Evolutionary conservation across 2,329 filamentous ascomycete genomes (phyloP).

Genomic region (Penicillium aurantiogriseum): DNA sequence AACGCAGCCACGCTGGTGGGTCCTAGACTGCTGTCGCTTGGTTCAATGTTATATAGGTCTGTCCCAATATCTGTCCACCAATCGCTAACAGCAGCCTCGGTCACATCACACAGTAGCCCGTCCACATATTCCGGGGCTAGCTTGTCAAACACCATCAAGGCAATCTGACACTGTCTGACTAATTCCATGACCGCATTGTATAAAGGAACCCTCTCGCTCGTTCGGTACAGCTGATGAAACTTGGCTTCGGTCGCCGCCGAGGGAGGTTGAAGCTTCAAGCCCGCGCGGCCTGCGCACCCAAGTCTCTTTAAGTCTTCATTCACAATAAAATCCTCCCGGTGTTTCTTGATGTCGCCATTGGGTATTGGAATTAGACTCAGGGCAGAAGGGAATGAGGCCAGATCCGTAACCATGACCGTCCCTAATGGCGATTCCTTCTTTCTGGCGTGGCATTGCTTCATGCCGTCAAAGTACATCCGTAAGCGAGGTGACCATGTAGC

Average conservation of each 20-base stretch:
- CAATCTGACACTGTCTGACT: slow-evolving; percentile 86
- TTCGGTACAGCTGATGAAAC: slow-evolving; percentile 86
- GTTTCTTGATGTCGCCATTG: slow-evolving; percentile 76
- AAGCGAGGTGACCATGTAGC: slow-evolving; percentile 74
- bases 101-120: slow-evolving; percentile 87
- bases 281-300: slow-evolving; percentile 86
- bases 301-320: slow-evolving; percentile 92
- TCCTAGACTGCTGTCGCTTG: slow-evolving; percentile 86
- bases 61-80: slow-evolving; percentile 96
- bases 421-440: slow-evolving; percentile 79
- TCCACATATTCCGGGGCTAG: slow-evolving; percentile 87
- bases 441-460: slow-evolving; percentile 80
- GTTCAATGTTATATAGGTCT: slow-evolving; percentile 89
- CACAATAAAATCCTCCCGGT: slow-evolving; percentile 82
- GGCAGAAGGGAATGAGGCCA: slow-evolving; percentile 87
- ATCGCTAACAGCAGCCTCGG: slow-evolving; percentile 82
- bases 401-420: slow-evolving; percentile 87
- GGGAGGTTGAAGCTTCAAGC: slow-evolving; percentile 75
- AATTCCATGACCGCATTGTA: slow-evolving; percentile 79
- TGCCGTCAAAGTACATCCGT: slow-evolving; percentile 79
- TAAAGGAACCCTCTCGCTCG: slow-evolving; percentile 76
- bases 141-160: slow-evolving; percentile 82
- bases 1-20: slow-evolving; percentile 88
- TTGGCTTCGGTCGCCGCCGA: slow-evolving; percentile 82
- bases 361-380: slow-evolving; percentile 89